Evolutionary conservation across 1,284 basidiomycete species (phyloP).

Genomic region (Naganishia liquefaciens): DNA sequence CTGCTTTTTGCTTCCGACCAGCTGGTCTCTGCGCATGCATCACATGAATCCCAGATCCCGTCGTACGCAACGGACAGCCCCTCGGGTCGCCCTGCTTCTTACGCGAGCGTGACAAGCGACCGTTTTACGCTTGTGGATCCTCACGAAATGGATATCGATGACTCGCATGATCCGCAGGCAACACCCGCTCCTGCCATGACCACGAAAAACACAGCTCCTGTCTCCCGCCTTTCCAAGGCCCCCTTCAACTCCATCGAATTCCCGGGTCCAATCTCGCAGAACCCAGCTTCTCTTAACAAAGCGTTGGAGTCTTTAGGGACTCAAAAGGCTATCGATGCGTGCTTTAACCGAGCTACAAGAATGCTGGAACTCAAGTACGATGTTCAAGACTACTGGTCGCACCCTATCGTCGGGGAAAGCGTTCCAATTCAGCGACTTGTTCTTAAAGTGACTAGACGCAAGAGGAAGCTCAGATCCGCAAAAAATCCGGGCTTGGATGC

Average conservation of each 20-base stretch:
- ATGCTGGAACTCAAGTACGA: slow-evolving; percentile 74
- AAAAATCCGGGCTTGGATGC: slow-evolving; percentile 15
- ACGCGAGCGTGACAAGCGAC: too few species aligned
- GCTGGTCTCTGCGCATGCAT: too few species aligned
- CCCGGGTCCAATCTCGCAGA: slow-evolving; percentile 73
- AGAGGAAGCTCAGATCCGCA: slow-evolving; percentile 47
- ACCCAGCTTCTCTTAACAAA: slow-evolving; percentile 61
- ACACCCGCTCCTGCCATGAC: background rate
- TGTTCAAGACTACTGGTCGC: slow-evolving; percentile 70
- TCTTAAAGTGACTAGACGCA: slow-evolving; percentile 72
- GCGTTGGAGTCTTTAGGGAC: slow-evolving; percentile 71
- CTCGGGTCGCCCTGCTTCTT: too few species aligned
- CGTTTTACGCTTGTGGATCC: too few species aligned
- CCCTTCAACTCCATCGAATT: slow-evolving; percentile 82
- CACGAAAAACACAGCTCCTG: slow-evolving; percentile 48
- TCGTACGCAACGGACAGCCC: too few species aligned
- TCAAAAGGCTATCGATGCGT: slow-evolving; percentile 66
- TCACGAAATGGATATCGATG: too few species aligned
- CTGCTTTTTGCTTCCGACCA: background rate
- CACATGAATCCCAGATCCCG: too few species aligned
- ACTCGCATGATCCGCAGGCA: background rate
- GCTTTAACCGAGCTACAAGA: slow-evolving; percentile 62
- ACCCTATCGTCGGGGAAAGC: slow-evolving; percentile 77
- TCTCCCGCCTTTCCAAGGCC: slow-evolving; percentile 61
- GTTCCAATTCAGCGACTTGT: slow-evolving; percentile 74